These are phyloP conservation scores for Quercus phellos DNA, from an alignment of 331 rosid genomes.

Conservation along the genomic window DNA sequence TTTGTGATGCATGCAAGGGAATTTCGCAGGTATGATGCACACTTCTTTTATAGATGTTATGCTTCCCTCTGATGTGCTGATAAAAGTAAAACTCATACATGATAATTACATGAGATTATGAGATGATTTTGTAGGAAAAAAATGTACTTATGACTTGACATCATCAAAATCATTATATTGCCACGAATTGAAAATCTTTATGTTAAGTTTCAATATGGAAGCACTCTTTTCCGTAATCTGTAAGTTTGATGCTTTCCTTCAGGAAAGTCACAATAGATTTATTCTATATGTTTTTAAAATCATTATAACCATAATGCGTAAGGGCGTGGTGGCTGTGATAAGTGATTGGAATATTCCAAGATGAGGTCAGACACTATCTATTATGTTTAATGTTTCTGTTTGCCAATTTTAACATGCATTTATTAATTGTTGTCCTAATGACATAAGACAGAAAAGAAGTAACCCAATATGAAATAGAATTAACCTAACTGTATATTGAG, in stretches of 20 bases:
- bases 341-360: neutral
- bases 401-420: neutral
- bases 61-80: neutral
- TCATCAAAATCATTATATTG: neutral
- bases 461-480: neutral
- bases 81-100: neutral
- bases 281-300: neutral
- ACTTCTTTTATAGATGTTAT: slow-evolving; percentile 2
- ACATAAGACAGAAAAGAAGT: neutral
- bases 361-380: neutral
- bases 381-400: neutral
- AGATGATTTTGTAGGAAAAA: neutral
- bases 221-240: neutral
- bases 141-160: neutral
- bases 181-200: neutral
- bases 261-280: slow-evolving; percentile 1
- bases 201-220: slow-evolving; percentile 7
- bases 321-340: neutral
- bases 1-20: slow-evolving; percentile 97
- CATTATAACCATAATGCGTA: neutral
- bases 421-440: neutral
- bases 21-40: slow-evolving; percentile 64
- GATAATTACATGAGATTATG: neutral
- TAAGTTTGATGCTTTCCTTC: slow-evolving; percentile 5
- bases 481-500: neutral